phyloP scores from a whole-genome alignment of 2,329 filamentous ascomycete genomes.

The Biscogniauxia marginata region DNA sequence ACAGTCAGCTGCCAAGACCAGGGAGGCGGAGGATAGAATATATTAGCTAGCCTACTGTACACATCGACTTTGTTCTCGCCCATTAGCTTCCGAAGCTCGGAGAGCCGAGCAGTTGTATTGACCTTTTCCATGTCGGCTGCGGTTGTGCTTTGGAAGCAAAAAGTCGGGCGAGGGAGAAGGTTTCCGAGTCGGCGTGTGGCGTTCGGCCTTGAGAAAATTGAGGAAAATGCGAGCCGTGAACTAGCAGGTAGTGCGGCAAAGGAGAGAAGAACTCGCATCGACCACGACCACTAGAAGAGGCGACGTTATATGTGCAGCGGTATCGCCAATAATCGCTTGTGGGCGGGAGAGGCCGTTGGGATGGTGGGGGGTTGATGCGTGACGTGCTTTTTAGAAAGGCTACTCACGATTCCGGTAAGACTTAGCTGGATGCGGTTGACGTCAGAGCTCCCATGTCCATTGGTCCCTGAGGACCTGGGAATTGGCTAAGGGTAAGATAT shows the following conservation, averaged over 20 bases:
- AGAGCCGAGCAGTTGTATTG: conserved; percentile 74
- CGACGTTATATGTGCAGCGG: not conserved
- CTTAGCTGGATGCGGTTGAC: not conserved
- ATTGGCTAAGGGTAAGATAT: too few species aligned
- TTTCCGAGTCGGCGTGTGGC: not conserved
- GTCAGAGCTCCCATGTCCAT: not conserved
- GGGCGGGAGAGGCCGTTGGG: not conserved
- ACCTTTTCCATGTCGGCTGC: conserved; percentile 67
- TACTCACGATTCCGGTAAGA: not conserved
- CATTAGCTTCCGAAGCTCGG: conserved; percentile 81
- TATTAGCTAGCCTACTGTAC: conserved; percentile 66
- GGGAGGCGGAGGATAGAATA: conserved; percentile 9
- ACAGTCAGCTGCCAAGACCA: conserved; percentile 20
- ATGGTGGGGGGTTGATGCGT: not conserved
- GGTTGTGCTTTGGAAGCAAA: conserved; percentile 21
- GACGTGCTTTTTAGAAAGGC: not conserved
- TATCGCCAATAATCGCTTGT: not conserved
- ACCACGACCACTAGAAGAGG: not conserved
- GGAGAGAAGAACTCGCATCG: conserved; percentile 21
- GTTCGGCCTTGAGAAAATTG: not conserved
- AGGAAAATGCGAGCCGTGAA: conserved; percentile 2
- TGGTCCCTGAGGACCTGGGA: too few species aligned
- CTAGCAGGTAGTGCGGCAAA: conserved; percentile 18
- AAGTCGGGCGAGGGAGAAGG: conserved; percentile 6
- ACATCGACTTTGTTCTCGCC: conserved; percentile 81